Evolutionary conservation across 2,329 filamentous ascomycete genomes (phyloP), one percentile per base, ranked within the genome.

Genomic region (Talaromyces amestolkiae): DNA sequence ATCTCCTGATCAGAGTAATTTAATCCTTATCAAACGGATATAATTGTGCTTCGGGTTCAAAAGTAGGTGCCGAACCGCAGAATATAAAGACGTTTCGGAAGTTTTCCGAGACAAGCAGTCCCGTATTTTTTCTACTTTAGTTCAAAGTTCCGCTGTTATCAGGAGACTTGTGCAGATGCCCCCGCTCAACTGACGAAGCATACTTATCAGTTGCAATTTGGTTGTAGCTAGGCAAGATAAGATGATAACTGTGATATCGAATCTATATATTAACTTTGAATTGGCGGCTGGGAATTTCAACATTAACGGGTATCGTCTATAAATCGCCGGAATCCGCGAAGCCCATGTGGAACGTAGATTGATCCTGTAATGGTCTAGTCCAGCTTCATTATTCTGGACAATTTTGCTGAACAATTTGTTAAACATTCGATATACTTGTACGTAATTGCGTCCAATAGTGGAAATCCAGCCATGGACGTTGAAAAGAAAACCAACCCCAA

Each of bases 41-140:
- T 3, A 17, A 31, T 31, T 15, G 56, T 17, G 13, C 2, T 6
- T 58, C 19, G 35, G 37, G 11, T 11, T 27, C 11, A 58, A 22
- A 58, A 58, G 39, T 43, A 58, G 35, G 7, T 1, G 22, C 35
- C 56, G 56, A 13, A 54, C 19, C n/a, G n/a, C n/a, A n/a, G n/a
- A n/a, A n/a, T n/a, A n/a, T n/a, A n/a, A n/a, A n/a, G n/a, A 43
- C 19, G 56, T 58, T 58, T 58, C 56, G 56, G 56, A 58, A 43
- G 56, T 58, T 58, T n/a, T 43, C 56, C 56, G 56, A 43, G 6
- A 58, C 56, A 27, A 2, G 1, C 15, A 43, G 0, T n/a, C 22
- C 56, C 15, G 8, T 56, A 33, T 10, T 39, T 22, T 17, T 58
- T 24, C n/a, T 17, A 19, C n/a, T n/a, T n/a, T n/a, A n/a, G n/a